A percentile compares a stretch with the other conserved stretches of the same genome.
Evolutionary conservation across 2,329 filamentous ascomycete species (phyloP).

Genomic region (Penicillium sp.): DNA sequence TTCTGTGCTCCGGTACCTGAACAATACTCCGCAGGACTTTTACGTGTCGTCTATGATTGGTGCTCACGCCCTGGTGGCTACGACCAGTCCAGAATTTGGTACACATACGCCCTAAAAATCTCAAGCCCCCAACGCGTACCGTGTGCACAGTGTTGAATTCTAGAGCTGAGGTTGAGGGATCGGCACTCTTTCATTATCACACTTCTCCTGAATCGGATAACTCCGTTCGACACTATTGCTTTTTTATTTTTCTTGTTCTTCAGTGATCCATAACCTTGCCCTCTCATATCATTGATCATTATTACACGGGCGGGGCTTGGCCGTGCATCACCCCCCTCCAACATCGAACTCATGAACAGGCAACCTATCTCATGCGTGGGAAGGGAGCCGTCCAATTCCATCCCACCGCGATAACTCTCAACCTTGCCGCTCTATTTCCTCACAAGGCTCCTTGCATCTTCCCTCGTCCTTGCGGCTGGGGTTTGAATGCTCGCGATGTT

Average conservation of each 20-base stretch:
- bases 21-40: background rate
- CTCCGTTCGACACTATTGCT: background rate
- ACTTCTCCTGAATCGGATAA: slow-evolving; percentile 1
- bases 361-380: slow-evolving; percentile 21
- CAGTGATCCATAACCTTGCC: slow-evolving; percentile 1
- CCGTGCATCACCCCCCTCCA: background rate
- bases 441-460: slow-evolving; percentile 29
- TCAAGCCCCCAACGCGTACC: background rate
- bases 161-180: background rate
- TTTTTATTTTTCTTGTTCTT: background rate
- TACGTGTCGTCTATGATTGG: slow-evolving; percentile 1
- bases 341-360: slow-evolving; percentile 1
- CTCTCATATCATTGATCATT: background rate
- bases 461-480: slow-evolving; percentile 25
- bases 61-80: background rate
- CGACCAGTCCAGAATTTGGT: background rate
- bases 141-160: background rate
- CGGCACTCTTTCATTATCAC: background rate
- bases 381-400: background rate
- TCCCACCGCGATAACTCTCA: background rate
- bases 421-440: slow-evolving; percentile 11
- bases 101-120: background rate
- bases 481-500: slow-evolving; percentile 3
- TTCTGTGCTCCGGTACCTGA: slow-evolving; percentile 1
- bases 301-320: slow-evolving; percentile 2